Evolutionary conservation across 139 green algal genomes (phyloP).

Genomic region (Coelastrella sp.): DNA sequence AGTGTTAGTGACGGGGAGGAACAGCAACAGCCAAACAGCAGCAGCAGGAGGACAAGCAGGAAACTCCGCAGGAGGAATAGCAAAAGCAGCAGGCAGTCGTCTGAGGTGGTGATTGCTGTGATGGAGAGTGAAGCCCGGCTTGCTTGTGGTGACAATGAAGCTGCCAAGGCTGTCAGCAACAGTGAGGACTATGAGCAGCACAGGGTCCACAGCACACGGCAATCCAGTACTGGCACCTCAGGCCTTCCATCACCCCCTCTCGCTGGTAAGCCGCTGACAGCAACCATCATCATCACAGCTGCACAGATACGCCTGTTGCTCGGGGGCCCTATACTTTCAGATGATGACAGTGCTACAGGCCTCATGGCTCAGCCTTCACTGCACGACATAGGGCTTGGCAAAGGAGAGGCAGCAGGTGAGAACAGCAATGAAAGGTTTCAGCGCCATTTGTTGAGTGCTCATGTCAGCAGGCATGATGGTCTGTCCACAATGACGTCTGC

Average conservation of each 20-base stretch:
- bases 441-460: too few species aligned
- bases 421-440: too few species aligned
- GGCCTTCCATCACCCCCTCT: not conserved
- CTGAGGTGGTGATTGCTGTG: not conserved
- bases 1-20: not conserved
- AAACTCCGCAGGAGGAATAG: not conserved
- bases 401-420: too few species aligned
- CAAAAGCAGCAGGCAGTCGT: not conserved
- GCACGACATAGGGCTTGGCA: too few species aligned
- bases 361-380: too few species aligned
- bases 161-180: not conserved
- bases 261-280: not conserved
- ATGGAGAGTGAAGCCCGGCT: too few species aligned
- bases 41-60: not conserved
- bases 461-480: not conserved
- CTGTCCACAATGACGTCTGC: not conserved
- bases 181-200: not conserved
- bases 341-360: not conserved
- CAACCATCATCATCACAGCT: not conserved
- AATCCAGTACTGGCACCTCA: not conserved
- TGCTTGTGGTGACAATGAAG: not conserved
- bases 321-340: constrained; percentile 2
- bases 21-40: not conserved
- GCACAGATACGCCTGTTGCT: not conserved
- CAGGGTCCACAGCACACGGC: not conserved